Evolutionary conservation across 768 basidiomycete genomes (phyloP).

Genomic region (Pholiota microspora): DNA sequence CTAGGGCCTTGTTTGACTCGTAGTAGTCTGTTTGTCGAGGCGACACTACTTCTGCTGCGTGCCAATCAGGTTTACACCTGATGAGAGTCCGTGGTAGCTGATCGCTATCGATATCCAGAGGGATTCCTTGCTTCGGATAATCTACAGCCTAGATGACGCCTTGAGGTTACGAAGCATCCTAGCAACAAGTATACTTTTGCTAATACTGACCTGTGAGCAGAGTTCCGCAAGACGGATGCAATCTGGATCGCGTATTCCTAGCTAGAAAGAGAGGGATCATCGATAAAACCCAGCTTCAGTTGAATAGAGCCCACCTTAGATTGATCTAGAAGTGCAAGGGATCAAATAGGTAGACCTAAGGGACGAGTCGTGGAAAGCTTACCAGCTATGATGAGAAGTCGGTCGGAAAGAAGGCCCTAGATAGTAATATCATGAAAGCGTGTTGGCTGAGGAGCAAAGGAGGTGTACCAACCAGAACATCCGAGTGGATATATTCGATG

Average conservation of each 20-base stretch:
- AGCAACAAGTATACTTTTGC: neutral
- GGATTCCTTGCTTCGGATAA: constrained; percentile 75
- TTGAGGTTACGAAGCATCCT: too few species aligned
- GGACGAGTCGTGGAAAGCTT: constrained; percentile 26
- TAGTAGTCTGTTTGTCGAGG: constrained; percentile 68
- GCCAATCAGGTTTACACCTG: constrained; percentile 78
- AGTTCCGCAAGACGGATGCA: constrained; percentile 61
- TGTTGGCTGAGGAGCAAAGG: too few species aligned
- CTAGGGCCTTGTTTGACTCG: constrained; percentile 66
- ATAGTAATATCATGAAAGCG: too few species aligned
- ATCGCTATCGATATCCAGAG: constrained; percentile 48
- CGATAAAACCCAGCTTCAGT: too few species aligned
- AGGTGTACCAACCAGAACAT: constrained; percentile 59
- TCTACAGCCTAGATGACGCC: constrained; percentile 77
- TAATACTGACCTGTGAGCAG: constrained; percentile 47
- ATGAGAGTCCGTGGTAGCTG: constrained; percentile 55
- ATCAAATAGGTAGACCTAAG: too few species aligned
- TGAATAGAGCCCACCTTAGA: constrained; percentile 64
- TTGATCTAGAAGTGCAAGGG: constrained; percentile 62
- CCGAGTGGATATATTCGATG: constrained; percentile 81
- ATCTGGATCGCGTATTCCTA: constrained; percentile 55
- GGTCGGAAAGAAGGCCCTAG: constrained; percentile 68
- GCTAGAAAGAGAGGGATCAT: constrained; percentile 38
- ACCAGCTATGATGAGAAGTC: constrained; percentile 73
- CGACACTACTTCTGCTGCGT: constrained; percentile 53